Evolutionary conservation across 2,329 filamentous ascomycete species (phyloP), one percentile per base, ranked within the genome.

Genomic region (Aspergillus eucalypticola): DNA sequence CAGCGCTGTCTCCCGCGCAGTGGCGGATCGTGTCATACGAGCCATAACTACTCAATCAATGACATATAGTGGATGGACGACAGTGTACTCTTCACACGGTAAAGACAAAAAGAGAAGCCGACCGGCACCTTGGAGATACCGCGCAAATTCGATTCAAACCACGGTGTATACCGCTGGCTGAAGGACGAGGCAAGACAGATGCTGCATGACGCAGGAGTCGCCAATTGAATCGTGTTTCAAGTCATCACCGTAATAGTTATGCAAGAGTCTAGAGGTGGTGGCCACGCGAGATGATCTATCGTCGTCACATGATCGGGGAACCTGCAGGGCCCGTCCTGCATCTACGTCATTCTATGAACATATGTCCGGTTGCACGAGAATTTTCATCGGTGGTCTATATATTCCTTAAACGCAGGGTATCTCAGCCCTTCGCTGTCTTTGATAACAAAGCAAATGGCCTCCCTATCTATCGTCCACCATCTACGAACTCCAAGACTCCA

Each of bases 1-100:
- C 17, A 64, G 55, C 32, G 64, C 66, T 54, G 67, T 64, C 35
- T 69, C 61, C 54, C 62, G 66, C 13, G 67, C 66, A 10, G 67
- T 67, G 41, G 64, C 61, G 41, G 70, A 70, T 6, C 74, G 72
- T 44, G 73, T 76, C 19, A 69, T 56, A 32, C 70, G 69, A 42
- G 61, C 60, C 66, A 72, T 71, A 11, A 29, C 53, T 23, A 42
- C 15, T 52, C 23, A 25, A 2, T n/a, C 25, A 6, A 32, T 19
- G 19, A 11, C 25, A 32, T 25, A 38, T 39, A 17, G 8, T 46
- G 21, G 41, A 23, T 13, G 21, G 17, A 8, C 29, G 17, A 10
- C 17, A 2, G 32, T 35, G 32, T 6, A 13, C 11, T 35, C 11
- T 35, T 13, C 32, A 35, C 32, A 35, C 32, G 4, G 13, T 50